Evolutionary conservation across 2,329 filamentous ascomycete genomes (phyloP), one percentile per base, ranked within the genome.

Genomic region (Fusarium camptoceras): DNA sequence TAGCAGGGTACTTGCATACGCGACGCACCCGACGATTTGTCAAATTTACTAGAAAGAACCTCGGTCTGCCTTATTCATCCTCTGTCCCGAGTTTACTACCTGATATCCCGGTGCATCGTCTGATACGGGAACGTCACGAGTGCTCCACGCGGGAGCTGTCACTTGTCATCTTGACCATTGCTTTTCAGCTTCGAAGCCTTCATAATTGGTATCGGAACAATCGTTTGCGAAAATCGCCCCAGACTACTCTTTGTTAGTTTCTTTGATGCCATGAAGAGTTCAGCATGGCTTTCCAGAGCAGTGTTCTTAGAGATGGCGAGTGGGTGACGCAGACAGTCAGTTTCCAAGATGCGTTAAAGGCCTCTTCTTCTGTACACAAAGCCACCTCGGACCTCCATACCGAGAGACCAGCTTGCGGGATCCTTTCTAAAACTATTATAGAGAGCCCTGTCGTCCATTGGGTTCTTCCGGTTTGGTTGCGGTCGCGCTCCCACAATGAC

Each of bases 381-480:
- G 73, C 72, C 43, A 57, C 75, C 8, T 73, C 76, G 31, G 77
- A 74, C 22, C 78, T 73, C 31, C 76, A 68, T 53, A 75, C 79
- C 75, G 59, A 81, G 53, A 80, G 83, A 30, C 88, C 91, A 8
- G 81, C 79, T 22, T 87, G 90, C 64, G 96, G 94, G 6, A 76
- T 98, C 31, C 84, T 98, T 47, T 93, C 93, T 1, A 90, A 88
- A 75, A 97, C 94, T 0, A 78, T 97, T 30, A 83, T 95, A 53
- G 87, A 90, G 55, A 97, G 92, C 68, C 92, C 94, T 3, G 83
- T 92, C 37, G 86, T 91, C 59, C 91, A 91, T 76, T 92, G 88
- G 83, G 91, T 98, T 44, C 82, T 97, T 16, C 92, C 94, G 15
- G 93, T 91, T n/a, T 88, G 91, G 64, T 83, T 98, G 63, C 87